These are phyloP conservation scores for Auriscalpium microsporum DNA, from an alignment of 768 basidiomycete species.

Conservation along the genomic window DNA sequence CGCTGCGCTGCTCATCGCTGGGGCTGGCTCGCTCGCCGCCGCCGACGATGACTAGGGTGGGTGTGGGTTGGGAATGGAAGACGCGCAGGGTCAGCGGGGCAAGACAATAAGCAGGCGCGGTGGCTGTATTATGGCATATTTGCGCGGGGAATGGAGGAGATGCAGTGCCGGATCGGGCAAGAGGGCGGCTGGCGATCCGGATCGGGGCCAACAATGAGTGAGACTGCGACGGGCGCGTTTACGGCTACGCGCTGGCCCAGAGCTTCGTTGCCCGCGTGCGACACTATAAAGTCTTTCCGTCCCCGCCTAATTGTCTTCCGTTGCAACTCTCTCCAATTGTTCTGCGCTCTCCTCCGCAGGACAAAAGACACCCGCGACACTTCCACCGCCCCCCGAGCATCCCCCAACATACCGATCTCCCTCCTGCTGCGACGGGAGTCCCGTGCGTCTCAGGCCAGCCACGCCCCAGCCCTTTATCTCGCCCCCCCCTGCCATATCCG, in stretches of 20 bases:
- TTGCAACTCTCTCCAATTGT: constrained; percentile 15
- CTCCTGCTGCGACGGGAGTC: constrained; percentile 14
- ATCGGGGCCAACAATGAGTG: constrained; percentile 11
- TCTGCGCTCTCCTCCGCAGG: constrained; percentile 8
- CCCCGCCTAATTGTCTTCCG: constrained; percentile 14
- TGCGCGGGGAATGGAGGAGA: constrained; percentile 11
- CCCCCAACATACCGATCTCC: constrained; percentile 7
- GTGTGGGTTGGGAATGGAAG: background rate
- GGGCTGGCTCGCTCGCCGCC: too few species aligned
- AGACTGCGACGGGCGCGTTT: constrained; percentile 2
- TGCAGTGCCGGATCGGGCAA: background rate
- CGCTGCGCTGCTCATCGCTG: background rate
- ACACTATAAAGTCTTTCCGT: constrained; percentile 11
- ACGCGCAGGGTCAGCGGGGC: background rate
- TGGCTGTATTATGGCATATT: constrained; percentile 12
- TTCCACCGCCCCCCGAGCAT: constrained; percentile 6
- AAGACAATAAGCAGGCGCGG: constrained; percentile 17
- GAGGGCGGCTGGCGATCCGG: constrained; percentile 11
- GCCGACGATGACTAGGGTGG: too few species aligned
- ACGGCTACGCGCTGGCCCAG: constrained; percentile 10
- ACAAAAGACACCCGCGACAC: constrained; percentile 10
- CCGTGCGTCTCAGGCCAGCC: constrained; percentile 2
- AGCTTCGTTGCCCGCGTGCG: background rate
- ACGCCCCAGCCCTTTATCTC: constrained; percentile 7
- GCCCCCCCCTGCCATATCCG: constrained; percentile 7